phyloP scores from a whole-genome alignment of 2,329 filamentous ascomycete genomes.

The Xylariaceae sp. region DNA sequence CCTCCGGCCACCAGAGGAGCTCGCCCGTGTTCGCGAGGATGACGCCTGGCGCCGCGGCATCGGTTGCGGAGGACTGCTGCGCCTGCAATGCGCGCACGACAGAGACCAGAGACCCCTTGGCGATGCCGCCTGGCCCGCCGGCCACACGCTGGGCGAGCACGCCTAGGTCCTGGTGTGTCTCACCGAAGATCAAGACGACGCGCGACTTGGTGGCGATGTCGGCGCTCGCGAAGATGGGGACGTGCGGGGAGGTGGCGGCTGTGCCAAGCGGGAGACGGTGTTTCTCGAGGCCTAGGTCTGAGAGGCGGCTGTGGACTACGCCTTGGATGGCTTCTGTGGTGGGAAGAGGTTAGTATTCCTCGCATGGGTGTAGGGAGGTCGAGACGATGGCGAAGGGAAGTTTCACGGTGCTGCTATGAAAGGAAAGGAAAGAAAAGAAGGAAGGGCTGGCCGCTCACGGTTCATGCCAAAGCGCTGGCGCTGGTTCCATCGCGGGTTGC shows the following conservation, averaged over 20 bases:
- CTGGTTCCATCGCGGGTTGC: conserved; percentile 78
- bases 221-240: conserved; percentile 68
- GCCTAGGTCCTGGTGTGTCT: conserved; percentile 73
- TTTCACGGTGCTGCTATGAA: too few relatives aligned
- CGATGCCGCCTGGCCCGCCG: conserved; percentile 67
- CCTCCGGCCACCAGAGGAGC: conserved; percentile 74
- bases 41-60: conserved; percentile 59
- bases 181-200: conserved; percentile 76
- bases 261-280: conserved; percentile 40
- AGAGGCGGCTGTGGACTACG: conserved; percentile 67
- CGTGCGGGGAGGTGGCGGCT: conserved; percentile 52
- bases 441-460: conserved; percentile 50
- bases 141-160: conserved; percentile 73
- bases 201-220: conserved; percentile 63
- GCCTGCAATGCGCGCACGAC: conserved; percentile 58
- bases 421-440: neutral
- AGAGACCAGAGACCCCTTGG: conserved; percentile 72
- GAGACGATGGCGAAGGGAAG: too few relatives aligned
- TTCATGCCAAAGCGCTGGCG: conserved; percentile 77
- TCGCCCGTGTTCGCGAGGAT: conserved; percentile 81
- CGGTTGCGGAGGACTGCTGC: conserved; percentile 43
- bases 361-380: neutral
- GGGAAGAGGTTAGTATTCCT: conserved; percentile 10
- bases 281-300: conserved; percentile 3
- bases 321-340: conserved; percentile 64